phyloP scores from a whole-genome alignment of 139 green algal genomes.

The Auxenochlorella pyrenoidosa region DNA sequence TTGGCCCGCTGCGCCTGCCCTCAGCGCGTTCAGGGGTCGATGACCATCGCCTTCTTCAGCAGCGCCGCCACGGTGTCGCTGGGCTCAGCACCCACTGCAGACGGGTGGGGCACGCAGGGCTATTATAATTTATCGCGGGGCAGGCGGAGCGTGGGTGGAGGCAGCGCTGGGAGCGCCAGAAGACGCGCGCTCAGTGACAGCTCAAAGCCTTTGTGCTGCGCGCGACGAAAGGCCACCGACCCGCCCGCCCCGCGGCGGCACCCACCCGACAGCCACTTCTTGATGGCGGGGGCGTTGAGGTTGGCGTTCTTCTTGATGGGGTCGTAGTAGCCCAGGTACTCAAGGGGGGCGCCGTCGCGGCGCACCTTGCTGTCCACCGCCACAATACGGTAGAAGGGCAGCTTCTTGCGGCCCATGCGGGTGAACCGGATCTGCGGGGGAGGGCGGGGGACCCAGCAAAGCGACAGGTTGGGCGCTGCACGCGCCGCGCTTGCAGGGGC shows the following conservation, averaged over 20 bases:
- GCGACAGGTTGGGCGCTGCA: too few species aligned
- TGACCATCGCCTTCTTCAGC: slow-evolving; percentile 83
- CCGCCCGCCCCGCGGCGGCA: too few species aligned
- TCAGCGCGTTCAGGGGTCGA: slow-evolving; percentile 30
- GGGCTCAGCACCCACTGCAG: slow-evolving; percentile 79
- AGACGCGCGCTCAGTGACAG: too few species aligned
- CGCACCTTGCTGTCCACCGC: slow-evolving; percentile 88
- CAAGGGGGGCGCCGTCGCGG: slow-evolving; percentile 85
- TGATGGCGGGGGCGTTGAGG: slow-evolving; percentile 94
- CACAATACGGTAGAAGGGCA: slow-evolving; percentile 91
- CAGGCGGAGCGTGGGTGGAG: too few species aligned
- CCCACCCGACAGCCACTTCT: slow-evolving; percentile 84
- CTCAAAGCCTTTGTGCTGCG: too few species aligned
- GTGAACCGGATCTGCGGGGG: slow-evolving; percentile 88
- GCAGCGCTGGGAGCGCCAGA: too few species aligned
- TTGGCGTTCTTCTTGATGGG: slow-evolving; percentile 84
- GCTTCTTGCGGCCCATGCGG: slow-evolving; percentile 88
- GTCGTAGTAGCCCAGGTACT: slow-evolving; percentile 86
- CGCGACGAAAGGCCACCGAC: too few species aligned
- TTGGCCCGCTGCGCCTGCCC: too few species aligned
- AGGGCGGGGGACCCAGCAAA: background rate
- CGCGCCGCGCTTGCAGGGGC: too few species aligned
- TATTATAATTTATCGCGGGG: too few species aligned
- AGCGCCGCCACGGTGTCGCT: slow-evolving; percentile 87
- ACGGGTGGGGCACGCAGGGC: background rate